Conservation (phyloP, 768 basidiomycete genomes). For the Kwoniella dendrophila region DNA sequence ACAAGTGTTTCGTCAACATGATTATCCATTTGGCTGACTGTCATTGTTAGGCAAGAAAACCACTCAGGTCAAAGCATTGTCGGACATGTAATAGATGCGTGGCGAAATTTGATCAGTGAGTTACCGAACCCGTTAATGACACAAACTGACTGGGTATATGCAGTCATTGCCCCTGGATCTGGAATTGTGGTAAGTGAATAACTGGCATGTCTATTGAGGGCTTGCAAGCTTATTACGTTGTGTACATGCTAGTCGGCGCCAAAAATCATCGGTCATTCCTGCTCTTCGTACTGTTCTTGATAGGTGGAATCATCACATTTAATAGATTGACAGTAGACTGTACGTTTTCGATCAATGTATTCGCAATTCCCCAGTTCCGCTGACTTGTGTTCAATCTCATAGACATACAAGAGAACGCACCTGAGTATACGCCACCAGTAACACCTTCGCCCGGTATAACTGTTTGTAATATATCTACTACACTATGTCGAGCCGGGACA, state of each 20-base stretch:
- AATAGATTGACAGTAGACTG: slow-evolving; percentile 82
- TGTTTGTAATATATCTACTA: slow-evolving; percentile 69
- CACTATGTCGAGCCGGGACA: slow-evolving; percentile 70
- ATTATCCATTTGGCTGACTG: background rate
- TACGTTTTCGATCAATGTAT: slow-evolving; percentile 57
- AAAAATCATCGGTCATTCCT: slow-evolving; percentile 96
- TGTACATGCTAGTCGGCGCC: slow-evolving; percentile 67
- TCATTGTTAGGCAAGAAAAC: slow-evolving; percentile 71
- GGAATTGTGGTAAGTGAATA: slow-evolving; percentile 96
- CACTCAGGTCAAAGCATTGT: slow-evolving; percentile 93
- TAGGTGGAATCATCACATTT: slow-evolving; percentile 76
- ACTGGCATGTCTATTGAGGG: too few species aligned
- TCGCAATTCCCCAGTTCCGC: background rate
- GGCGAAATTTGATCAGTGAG: slow-evolving; percentile 90
- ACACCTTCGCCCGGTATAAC: slow-evolving; percentile 58
- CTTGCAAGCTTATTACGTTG: background rate
- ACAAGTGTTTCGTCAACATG: too few species aligned
- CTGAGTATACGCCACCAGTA: slow-evolving; percentile 31
- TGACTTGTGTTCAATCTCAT: slow-evolving; percentile 59
- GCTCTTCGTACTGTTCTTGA: slow-evolving; percentile 83
- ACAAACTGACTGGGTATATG: background rate
- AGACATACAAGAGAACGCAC: slow-evolving; percentile 50
- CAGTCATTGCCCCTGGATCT: slow-evolving; percentile 98
- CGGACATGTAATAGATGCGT: slow-evolving; percentile 86
- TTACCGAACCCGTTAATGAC: slow-evolving; percentile 17